Percentiles rank a stretch among this genome's conserved stretches.
These are phyloP conservation scores for Annona squamosa DNA, from an alignment of 164 flowering plant species.

Conservation along the genomic window DNA sequence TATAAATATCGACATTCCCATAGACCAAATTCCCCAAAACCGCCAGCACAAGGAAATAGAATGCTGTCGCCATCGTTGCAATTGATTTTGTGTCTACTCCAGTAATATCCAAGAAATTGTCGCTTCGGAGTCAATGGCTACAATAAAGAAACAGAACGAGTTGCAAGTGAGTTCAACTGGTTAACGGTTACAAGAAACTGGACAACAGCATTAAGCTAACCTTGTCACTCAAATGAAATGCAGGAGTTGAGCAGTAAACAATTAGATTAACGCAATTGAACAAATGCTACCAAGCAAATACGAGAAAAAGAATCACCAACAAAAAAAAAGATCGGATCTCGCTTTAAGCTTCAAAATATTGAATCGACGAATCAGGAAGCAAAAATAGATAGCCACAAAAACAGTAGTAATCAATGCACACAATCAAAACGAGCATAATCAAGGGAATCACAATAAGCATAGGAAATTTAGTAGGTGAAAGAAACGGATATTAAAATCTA, in stretches of 20 bases:
- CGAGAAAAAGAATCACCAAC: neutral
- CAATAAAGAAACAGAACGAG: neutral
- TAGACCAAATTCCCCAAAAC: constrained; percentile 26
- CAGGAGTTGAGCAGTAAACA: neutral
- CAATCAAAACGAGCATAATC: neutral
- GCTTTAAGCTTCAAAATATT: neutral
- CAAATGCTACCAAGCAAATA: neutral
- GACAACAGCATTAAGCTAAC: neutral
- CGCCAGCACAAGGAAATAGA: constrained; percentile 26
- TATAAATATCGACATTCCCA: constrained; percentile 66
- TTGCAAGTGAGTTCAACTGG: neutral
- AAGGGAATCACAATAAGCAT: neutral
- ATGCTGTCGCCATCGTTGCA: constrained; percentile 19
- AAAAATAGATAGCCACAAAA: too few relatives aligned
- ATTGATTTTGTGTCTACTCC: neutral
- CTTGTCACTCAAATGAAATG: neutral
- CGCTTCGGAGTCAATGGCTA: neutral
- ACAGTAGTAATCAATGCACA: too few relatives aligned
- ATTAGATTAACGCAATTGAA: neutral
- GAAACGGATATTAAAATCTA: neutral
- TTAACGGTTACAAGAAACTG: neutral
- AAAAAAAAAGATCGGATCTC: neutral
- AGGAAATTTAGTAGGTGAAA: neutral
- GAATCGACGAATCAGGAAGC: neutral
- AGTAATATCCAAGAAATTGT: neutral